Evolutionary conservation across 2,329 filamentous ascomycete species (phyloP).

Genomic region (Chalaropsis thielavioides): DNA sequence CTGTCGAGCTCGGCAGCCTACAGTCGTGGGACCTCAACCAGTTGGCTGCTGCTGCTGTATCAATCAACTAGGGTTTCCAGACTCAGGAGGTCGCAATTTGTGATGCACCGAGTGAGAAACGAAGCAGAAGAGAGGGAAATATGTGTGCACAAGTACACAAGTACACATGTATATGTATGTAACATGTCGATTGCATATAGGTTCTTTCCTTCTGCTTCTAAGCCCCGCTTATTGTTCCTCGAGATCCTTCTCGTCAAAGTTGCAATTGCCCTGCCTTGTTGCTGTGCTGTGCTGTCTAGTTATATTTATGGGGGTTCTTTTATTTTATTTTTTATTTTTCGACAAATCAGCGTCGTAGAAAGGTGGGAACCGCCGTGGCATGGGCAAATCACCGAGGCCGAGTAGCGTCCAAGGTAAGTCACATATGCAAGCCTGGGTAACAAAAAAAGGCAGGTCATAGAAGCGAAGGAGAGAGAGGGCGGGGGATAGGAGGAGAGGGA

Average conservation of each 20-base stretch:
- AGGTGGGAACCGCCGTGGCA: not conserved
- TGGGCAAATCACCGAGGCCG: not conserved
- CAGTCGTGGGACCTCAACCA: not conserved
- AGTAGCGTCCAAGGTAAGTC: not conserved
- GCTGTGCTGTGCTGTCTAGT: not conserved
- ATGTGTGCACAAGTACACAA: not conserved
- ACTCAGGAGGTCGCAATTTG: not conserved
- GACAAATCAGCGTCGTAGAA: not conserved
- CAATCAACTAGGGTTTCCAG: not conserved
- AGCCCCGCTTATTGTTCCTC: constrained; percentile 7
- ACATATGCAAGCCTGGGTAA: not conserved
- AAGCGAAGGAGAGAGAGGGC: not conserved
- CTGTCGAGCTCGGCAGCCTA: not conserved
- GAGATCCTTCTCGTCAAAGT: not conserved
- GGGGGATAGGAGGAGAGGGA: not conserved
- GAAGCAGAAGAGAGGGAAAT: not conserved
- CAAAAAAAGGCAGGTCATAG: not conserved
- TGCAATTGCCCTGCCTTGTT: not conserved
- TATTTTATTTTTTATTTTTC: not conserved
- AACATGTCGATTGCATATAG: not conserved
- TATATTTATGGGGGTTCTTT: not conserved
- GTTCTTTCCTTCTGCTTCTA: not conserved
- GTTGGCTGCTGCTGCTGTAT: not conserved
- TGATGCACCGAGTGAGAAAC: not conserved
- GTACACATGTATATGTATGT: not conserved